Base-by-base conservation (phyloP, 345 rosid genomes). In the Nephelium lappaceum region DNA sequence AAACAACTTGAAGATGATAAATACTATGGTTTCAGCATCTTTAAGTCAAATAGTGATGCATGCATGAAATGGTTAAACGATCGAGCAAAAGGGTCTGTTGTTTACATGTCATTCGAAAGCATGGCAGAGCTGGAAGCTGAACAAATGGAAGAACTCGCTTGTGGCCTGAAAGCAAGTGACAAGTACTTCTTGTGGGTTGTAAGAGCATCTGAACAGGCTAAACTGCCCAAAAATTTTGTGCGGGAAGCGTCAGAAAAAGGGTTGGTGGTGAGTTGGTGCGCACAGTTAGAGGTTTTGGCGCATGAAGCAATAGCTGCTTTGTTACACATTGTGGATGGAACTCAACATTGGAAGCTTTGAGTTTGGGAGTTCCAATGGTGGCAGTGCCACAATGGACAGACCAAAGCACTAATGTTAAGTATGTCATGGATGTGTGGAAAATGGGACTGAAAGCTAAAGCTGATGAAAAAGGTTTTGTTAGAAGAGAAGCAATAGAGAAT, bases 321-420 rank as follows among this genome's bases (percentile, higher is more conserved):
- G 36, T 88, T 16, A 85, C 88, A 0, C 91, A 85, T 41, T 82
- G 85, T 24, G 91, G 91, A 9, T 80, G 77, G 65, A 87, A 82
- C 76, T 87, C 87, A 5, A 71, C 67, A 5, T 19, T 85, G 6
- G 90, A 87, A 78, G 88, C 87, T 9, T 41, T 87, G 73, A 51
- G 90, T 65, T 73, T 87, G 42, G 87, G 86, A 31, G 85, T 85
- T 25, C 90, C 88, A 21, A 67, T 88, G 71, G 84, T 84, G 77
- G 88, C 82, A 6, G 51, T 85, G 79, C 88, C 91, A 0, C 87
- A 80, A 39, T 86, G 88, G 86, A 74, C 80, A 0, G 91, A 88
- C 71, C 88, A 88, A 71, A 43, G 76, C 47, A 84, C 86, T 4
- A 85, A 84, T 47, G 85, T 88, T 6, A 84, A 87, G 85, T 78